A percentile compares a stretch with the other conserved stretches of the same genome.
Conservation (phyloP, 78 protist genomes). For the Isochrysis galbana region DNA sequence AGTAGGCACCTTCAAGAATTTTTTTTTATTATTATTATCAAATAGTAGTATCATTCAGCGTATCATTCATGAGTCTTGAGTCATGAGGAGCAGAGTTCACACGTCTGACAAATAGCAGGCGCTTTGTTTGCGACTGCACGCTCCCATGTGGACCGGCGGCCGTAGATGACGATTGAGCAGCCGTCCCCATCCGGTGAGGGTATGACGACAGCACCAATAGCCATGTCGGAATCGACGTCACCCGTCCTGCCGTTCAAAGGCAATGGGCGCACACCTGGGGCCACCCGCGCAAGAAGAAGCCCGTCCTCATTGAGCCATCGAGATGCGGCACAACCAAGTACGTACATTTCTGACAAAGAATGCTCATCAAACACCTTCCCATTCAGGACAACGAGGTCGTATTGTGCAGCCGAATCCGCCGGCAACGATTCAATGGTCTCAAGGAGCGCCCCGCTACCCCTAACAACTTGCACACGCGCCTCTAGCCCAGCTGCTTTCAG, state of each 20-base stretch:
- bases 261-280: background rate
- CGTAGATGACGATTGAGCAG: background rate
- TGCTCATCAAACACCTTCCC: background rate
- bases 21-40: no score
- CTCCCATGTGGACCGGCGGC: no score
- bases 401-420: background rate
- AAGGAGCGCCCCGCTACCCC: background rate
- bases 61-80: no score
- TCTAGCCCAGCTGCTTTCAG: background rate
- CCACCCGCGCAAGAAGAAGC: background rate
- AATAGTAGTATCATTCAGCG: no score
- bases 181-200: constrained; percentile 4
- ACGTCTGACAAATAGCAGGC: no score
- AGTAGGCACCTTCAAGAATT: no score
- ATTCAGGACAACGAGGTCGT: background rate
- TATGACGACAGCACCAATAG: background rate
- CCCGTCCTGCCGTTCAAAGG: no score
- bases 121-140: no score
- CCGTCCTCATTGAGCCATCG: background rate
- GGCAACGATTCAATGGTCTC: background rate
- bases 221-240: background rate
- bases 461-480: background rate
- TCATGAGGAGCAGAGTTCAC: no score
- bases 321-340: background rate
- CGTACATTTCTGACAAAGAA: background rate